Conservation (phyloP, 1,139 yeast species). For the Zygoascus meyerae region DNA sequence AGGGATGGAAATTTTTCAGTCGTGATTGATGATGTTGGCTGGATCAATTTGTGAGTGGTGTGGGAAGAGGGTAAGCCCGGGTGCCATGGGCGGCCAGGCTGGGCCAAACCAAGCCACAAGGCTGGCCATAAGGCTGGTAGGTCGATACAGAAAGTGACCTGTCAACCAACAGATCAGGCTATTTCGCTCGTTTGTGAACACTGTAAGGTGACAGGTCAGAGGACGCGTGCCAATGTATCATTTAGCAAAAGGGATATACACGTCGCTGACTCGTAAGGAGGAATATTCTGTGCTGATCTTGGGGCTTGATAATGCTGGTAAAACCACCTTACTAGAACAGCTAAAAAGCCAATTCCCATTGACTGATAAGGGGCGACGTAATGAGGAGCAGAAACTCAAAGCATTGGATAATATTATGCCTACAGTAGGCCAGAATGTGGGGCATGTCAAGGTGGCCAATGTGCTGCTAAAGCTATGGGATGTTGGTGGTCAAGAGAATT, state of each 20-base stretch:
- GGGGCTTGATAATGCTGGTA: conserved; percentile 95
- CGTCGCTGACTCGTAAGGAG: conserved; percentile 51
- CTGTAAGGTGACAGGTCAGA: background rate
- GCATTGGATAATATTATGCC: conserved; percentile 45
- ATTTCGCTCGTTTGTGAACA: background rate
- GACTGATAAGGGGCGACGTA: background rate
- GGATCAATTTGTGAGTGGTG: background rate
- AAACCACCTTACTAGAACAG: conserved; percentile 73
- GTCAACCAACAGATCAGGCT: background rate
- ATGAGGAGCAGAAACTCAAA: background rate
- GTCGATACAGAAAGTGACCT: background rate
- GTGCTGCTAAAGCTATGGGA: conserved; percentile 83
- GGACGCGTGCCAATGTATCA: conserved; percentile 48
- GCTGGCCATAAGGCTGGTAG: too few relatives aligned
- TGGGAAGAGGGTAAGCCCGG: background rate
- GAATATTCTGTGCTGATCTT: conserved; percentile 73
- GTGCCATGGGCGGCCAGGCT: background rate
- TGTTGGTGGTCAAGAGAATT: conserved; percentile 84
- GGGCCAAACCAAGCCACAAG: too few relatives aligned
- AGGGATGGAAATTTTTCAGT: conserved; percentile 8
- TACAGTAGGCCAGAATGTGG: conserved; percentile 72
- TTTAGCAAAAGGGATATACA: conserved; percentile 53
- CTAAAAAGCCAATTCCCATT: conserved; percentile 44
- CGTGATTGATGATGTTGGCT: background rate
- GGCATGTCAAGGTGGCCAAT: conserved; percentile 48